Evolutionary conservation across 768 basidiomycete genomes (phyloP).

Genomic region (Hygrocybe punicea): DNA sequence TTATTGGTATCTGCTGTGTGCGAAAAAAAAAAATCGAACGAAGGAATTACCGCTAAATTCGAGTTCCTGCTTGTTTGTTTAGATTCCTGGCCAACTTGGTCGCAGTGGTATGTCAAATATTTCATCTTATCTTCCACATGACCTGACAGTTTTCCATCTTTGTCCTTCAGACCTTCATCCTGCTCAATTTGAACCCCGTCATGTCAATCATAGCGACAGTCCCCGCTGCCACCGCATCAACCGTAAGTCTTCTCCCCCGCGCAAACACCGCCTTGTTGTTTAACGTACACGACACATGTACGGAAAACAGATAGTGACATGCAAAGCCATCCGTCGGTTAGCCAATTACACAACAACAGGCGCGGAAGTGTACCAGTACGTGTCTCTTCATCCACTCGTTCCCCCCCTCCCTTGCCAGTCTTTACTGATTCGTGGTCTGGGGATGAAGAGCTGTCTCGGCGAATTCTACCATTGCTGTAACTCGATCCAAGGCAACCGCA

Average conservation of each 20-base stretch:
- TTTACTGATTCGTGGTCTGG: too few species aligned
- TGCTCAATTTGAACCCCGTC: slow-evolving; percentile 50
- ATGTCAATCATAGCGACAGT: slow-evolving; percentile 59
- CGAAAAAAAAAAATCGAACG: too few species aligned
- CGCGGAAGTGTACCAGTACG: slow-evolving; percentile 38
- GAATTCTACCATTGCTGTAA: too few species aligned
- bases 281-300: background rate
- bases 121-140: background rate
- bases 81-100: slow-evolving; percentile 67
- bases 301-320: slow-evolving; percentile 46
- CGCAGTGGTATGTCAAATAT: slow-evolving; percentile 51
- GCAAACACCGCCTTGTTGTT: background rate
- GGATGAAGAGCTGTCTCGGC: too few species aligned
- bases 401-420: background rate
- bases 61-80: slow-evolving; percentile 5
- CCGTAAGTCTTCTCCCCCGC: slow-evolving; percentile 39
- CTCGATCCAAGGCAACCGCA: too few species aligned
- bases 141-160: background rate
- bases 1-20: too few species aligned
- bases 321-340: slow-evolving; percentile 46
- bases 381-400: slow-evolving; percentile 6
- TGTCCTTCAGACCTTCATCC: slow-evolving; percentile 42
- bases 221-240: slow-evolving; percentile 54
- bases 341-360: slow-evolving; percentile 37
- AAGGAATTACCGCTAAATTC: background rate